phyloP scores from a whole-genome alignment of 441 rosid genomes.

The Brassica balearica region DNA sequence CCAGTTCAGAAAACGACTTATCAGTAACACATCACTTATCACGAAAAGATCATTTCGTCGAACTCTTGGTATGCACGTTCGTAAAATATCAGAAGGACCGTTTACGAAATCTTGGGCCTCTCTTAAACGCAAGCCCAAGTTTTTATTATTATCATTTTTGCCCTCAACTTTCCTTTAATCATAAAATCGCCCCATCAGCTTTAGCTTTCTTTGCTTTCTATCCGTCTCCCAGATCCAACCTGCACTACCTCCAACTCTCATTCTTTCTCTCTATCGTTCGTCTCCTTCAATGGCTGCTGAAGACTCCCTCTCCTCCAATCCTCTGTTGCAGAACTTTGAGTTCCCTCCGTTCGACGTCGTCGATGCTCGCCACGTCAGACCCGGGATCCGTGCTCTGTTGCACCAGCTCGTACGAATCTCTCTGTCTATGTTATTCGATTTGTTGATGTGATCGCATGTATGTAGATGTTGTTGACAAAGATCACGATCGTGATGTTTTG shows the following conservation, averaged over 20 bases:
- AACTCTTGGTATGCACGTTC: constrained; percentile 18
- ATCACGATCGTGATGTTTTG: constrained; percentile 1
- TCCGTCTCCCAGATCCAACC: constrained; percentile 29
- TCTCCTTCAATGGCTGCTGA: constrained; percentile 47
- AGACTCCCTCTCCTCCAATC: constrained; percentile 49
- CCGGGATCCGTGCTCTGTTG: constrained; percentile 74
- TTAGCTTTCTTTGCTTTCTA: constrained; percentile 51
- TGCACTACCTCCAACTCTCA: background rate
- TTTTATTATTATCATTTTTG: constrained; percentile 25
- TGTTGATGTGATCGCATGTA: background rate
- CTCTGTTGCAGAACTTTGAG: constrained; percentile 69
- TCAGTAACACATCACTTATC: background rate
- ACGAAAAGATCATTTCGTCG: constrained; percentile 18
- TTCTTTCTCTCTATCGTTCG: background rate
- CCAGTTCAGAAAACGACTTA: constrained; percentile 6
- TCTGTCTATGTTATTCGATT: background rate
- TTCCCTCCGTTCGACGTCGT: constrained; percentile 74
- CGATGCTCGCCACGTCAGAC: constrained; percentile 68
- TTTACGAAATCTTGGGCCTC: background rate
- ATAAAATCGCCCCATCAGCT: constrained; percentile 50
- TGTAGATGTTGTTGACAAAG: too few relatives aligned
- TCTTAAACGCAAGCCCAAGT: constrained; percentile 18
- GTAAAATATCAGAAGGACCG: background rate
- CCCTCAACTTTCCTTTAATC: constrained; percentile 42
- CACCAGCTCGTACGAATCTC: constrained; percentile 56